Percentiles rank a stretch among this genome's conserved stretches.
These are phyloP conservation scores for Hygrophila difformis DNA, from an alignment of 257 asterid species.

Conservation along the genomic window DNA sequence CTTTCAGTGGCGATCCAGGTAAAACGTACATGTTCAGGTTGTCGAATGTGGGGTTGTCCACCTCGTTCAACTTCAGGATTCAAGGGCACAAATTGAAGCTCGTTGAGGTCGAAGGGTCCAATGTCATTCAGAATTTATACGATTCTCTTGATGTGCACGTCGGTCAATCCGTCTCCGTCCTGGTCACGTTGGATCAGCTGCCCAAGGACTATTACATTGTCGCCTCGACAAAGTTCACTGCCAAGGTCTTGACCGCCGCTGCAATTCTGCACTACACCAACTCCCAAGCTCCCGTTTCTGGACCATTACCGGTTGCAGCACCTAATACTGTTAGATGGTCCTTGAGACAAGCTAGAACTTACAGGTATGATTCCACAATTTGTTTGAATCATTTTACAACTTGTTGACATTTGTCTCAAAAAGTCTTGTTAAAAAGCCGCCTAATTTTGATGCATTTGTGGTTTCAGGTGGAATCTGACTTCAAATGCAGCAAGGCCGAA, in stretches of 20 bases:
- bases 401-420: no score
- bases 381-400: no score
- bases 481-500: constrained; percentile 98
- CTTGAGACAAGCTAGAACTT: constrained; percentile 75
- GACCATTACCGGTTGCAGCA: constrained; percentile 68
- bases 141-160: constrained; percentile 75
- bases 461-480: constrained; percentile 89
- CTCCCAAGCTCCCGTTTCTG: constrained; percentile 56
- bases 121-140: constrained; percentile 66
- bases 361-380: constrained; percentile 37
- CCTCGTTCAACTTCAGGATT: constrained; percentile 76
- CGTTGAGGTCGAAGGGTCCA: constrained; percentile 94
- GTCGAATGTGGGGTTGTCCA: constrained; percentile 69
- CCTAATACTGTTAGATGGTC: constrained; percentile 52
- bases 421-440: no score
- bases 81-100: constrained; percentile 77
- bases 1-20: constrained; percentile 79
- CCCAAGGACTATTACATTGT: constrained; percentile 77
- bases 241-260: constrained; percentile 31
- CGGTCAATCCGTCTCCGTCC: constrained; percentile 72
- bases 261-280: constrained; percentile 66
- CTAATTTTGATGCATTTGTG: no score
- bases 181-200: constrained; percentile 66
- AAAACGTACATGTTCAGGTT: constrained; percentile 85
- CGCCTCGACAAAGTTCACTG: constrained; percentile 71